phyloP scores from a whole-genome alignment of 106 monocot species.

The Dioscorea zingiberensis region DNA sequence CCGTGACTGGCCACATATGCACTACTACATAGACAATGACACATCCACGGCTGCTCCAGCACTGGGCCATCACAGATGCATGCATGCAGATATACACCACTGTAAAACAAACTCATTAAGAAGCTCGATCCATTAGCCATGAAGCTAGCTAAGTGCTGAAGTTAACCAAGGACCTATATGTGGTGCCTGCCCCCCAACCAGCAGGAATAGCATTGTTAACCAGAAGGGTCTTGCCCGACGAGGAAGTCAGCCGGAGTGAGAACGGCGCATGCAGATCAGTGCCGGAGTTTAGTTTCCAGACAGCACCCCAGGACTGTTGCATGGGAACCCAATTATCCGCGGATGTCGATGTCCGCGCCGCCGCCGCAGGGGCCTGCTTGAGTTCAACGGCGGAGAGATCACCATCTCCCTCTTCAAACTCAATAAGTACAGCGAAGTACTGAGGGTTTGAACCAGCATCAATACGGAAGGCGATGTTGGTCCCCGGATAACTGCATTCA shows the following conservation, averaged over 20 bases:
- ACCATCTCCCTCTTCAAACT: constrained; percentile 65
- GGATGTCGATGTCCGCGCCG: too few relatives aligned
- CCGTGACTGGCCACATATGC: too few relatives aligned
- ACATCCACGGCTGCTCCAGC: too few relatives aligned
- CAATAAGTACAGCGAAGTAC: constrained; percentile 60
- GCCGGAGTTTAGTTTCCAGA: constrained; percentile 43
- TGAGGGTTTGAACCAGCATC: constrained; percentile 58
- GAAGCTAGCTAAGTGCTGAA: constrained; percentile 4
- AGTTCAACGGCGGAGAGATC: constrained; percentile 44
- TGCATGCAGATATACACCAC: too few relatives aligned
- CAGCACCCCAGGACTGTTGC: constrained; percentile 62
- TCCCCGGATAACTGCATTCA: constrained; percentile 46
- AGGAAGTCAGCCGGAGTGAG: constrained; percentile 49
- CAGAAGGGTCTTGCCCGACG: constrained; percentile 32
- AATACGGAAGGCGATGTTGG: constrained; percentile 43
- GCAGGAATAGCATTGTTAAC: constrained; percentile 51
- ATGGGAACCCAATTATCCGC: constrained; percentile 37
- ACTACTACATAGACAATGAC: too few relatives aligned
- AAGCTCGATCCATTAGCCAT: too few relatives aligned
- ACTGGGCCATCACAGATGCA: too few relatives aligned
- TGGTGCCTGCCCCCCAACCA: constrained; percentile 35
- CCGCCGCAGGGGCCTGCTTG: not conserved
- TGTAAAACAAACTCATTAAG: too few relatives aligned
- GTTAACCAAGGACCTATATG: constrained; percentile 49
- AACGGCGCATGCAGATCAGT: constrained; percentile 35